A percentile compares a stretch with the other conserved stretches of the same genome.
Evolutionary conservation across 208 protist species (phyloP).

Genomic region (Leishmania amazonensis): DNA sequence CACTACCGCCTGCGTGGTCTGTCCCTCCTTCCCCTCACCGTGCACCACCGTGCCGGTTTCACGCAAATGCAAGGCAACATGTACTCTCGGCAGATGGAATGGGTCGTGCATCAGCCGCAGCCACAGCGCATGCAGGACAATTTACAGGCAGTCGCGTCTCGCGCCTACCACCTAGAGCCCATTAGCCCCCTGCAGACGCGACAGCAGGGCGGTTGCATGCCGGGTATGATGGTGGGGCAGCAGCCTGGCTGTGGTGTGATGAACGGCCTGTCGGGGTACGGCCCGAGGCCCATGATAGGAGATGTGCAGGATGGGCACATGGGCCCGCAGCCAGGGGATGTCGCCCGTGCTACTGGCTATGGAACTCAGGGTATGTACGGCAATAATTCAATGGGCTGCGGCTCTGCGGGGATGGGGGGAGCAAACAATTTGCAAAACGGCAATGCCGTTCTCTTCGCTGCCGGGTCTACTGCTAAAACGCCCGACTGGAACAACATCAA

Average conservation of each 20-base stretch:
- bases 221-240: conserved; percentile 29
- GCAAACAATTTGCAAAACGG: background rate
- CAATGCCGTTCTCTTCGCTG: background rate
- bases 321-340: background rate
- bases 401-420: background rate
- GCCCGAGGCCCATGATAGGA: conserved; percentile 9
- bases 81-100: conserved; percentile 28
- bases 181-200: conserved; percentile 14
- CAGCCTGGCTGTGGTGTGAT: conserved; percentile 1
- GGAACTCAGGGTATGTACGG: background rate
- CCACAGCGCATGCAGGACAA: conserved; percentile 22
- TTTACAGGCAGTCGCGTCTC: conserved; percentile 4
- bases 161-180: conserved; percentile 40
- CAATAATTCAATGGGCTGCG: background rate
- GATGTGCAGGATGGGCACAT: conserved; percentile 13
- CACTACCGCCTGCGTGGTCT: background rate
- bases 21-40: background rate
- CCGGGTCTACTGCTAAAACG: background rate
- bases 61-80: conserved; percentile 22
- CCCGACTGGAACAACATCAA: conserved; percentile 27
- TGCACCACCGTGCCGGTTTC: conserved; percentile 1
- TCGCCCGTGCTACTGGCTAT: background rate
- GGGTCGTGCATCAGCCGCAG: conserved; percentile 20
- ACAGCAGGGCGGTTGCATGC: background rate
- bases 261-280: conserved; percentile 10